Evolutionary conservation across 2,329 filamentous ascomycete species (phyloP), one percentile per base, ranked within the genome.

Genomic region (Metarhizium album): DNA sequence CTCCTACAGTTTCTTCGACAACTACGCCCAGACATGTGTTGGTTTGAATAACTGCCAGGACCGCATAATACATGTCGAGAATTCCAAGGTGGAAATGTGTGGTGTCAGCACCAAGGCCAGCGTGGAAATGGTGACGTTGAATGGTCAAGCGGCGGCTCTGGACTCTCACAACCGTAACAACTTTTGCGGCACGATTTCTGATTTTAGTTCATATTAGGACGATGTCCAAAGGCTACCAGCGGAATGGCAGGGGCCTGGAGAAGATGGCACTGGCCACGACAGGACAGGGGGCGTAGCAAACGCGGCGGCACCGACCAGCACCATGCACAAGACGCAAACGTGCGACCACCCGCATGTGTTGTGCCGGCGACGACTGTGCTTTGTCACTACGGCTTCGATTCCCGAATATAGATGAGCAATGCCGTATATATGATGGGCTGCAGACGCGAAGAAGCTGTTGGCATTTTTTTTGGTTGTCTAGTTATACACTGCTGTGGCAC

Each of bases 1-100:
- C 24, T 70, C 90, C 53, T 91, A 91, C 75, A 84, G 78, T 57
- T 91, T 91, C 78, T 91, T 89, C 62, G 79, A 91, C 66, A 88
- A 90, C 74, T 91, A 91, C 68, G 72, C 69, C 37, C 84, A 90
- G 67, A 73, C 74, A 18, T 93, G 87, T 60, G 75, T 90, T 16
- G 66, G 68, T 37, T 74, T 74, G 9, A 77, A 86, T 64, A 79
- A 77, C 57, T 93, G 87, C 71, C 87, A 91, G 68, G 74, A 83
- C 52, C 84, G 89, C 68, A 90, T 93, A 70, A 75, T 90, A 45
- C 81, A 80, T 58, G 71, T 91, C 35, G 82, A 89, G 66, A 77
- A 78, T 62, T 86, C 76, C 35, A 82, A 74, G 48, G 73, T 88
- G 38, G 72, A 80, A 57, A 65, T 90, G 37, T 87, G 79, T 55